These are phyloP conservation scores for Claviceps citrina DNA, from an alignment of 2,329 filamentous ascomycete species.

Conservation along the genomic window DNA sequence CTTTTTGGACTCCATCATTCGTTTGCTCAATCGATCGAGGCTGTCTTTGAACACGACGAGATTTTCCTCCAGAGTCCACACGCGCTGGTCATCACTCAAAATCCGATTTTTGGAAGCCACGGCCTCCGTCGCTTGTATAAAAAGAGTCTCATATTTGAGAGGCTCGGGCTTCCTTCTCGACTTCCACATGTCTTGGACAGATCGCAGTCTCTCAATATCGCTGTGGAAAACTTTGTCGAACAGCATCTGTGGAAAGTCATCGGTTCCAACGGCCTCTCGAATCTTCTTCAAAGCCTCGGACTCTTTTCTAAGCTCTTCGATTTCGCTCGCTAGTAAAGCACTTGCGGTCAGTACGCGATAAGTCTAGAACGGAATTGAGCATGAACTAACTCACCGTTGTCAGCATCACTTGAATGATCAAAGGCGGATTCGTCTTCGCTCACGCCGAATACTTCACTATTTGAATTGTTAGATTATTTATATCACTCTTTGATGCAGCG, in stretches of 20 bases:
- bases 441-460: slow-evolving; percentile 67
- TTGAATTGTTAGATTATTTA: background rate
- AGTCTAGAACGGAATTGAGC: background rate
- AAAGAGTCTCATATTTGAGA: slow-evolving; percentile 51
- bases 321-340: slow-evolving; percentile 48
- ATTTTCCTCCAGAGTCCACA: slow-evolving; percentile 75
- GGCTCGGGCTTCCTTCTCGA: slow-evolving; percentile 57
- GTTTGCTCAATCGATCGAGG: slow-evolving; percentile 57
- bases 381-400: slow-evolving; percentile 45
- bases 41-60: slow-evolving; percentile 77
- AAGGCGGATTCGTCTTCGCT: slow-evolving; percentile 76
- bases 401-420: slow-evolving; percentile 63
- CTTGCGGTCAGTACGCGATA: background rate
- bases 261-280: slow-evolving; percentile 61
- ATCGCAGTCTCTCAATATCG: slow-evolving; percentile 67
- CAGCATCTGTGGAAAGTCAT: slow-evolving; percentile 60
- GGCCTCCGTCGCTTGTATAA: slow-evolving; percentile 32
- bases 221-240: slow-evolving; percentile 87
- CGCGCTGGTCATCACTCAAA: slow-evolving; percentile 51
- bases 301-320: slow-evolving; percentile 73
- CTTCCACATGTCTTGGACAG: slow-evolving; percentile 96
- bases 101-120: slow-evolving; percentile 39
- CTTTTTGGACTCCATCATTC: slow-evolving; percentile 49
- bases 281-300: slow-evolving; percentile 72
- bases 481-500: background rate